Percentiles rank a stretch among this genome's conserved stretches.
Conservation (phyloP, 768 basidiomycete genomes). For the Lactarius hengduanensis region DNA sequence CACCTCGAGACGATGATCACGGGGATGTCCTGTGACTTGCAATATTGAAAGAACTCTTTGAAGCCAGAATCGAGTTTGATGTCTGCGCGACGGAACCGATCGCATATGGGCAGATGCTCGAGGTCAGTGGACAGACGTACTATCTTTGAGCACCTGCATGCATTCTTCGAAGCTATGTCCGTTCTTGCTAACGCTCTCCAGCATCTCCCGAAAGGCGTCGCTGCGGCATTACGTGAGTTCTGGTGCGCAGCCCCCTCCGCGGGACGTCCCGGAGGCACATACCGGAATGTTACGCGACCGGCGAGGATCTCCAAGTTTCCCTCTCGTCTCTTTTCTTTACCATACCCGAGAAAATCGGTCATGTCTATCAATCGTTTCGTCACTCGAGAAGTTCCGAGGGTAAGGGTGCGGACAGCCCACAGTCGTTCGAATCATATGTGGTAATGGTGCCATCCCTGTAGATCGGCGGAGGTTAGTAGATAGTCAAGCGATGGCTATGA, state of each 20-base stretch:
- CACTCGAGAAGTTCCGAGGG: background rate
- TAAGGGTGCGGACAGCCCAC: slow-evolving; percentile 42
- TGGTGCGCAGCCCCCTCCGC: background rate
- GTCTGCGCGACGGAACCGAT: slow-evolving; percentile 45
- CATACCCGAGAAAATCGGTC: slow-evolving; percentile 90
- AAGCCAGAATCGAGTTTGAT: slow-evolving; percentile 89
- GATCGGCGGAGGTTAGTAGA: background rate
- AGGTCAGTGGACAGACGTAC: slow-evolving; percentile 42
- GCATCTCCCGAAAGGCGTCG: slow-evolving; percentile 86
- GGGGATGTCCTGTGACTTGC: slow-evolving; percentile 76
- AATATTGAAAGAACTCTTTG: slow-evolving; percentile 83
- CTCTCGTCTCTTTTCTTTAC: slow-evolving; percentile 65
- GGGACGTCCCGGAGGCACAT: slow-evolving; percentile 15
- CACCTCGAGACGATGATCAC: slow-evolving; percentile 93
- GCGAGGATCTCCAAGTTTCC: slow-evolving; percentile 72
- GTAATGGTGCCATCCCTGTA: slow-evolving; percentile 94
- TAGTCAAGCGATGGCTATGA: background rate
- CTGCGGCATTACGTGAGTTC: slow-evolving; percentile 39
- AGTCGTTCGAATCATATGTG: slow-evolving; percentile 89
- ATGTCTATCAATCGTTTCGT: slow-evolving; percentile 49
- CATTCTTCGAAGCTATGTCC: slow-evolving; percentile 86
- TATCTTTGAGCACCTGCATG: slow-evolving; percentile 67
- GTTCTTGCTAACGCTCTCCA: slow-evolving; percentile 70
- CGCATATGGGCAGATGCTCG: slow-evolving; percentile 1
- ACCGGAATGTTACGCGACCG: slow-evolving; percentile 71